These are phyloP conservation scores for Microbotryomycetes sp. DNA, from an alignment of 1,284 basidiomycete species.

Conservation along the genomic window DNA sequence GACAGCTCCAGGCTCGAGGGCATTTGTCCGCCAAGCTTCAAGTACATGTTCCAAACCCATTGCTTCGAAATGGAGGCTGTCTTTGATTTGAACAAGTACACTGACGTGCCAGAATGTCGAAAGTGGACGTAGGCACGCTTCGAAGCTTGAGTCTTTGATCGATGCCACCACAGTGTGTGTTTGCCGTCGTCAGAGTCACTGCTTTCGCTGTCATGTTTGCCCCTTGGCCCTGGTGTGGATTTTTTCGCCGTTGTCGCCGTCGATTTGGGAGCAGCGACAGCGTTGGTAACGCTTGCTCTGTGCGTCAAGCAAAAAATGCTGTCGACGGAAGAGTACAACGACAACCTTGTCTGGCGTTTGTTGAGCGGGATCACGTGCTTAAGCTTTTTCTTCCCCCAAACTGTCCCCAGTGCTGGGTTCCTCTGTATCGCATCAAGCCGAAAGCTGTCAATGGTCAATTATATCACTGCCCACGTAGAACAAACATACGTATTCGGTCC, in stretches of 20 bases:
- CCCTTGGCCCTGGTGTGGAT: too few species aligned
- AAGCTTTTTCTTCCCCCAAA: slow-evolving; percentile 23
- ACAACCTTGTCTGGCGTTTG: slow-evolving; percentile 22
- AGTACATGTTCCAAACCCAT: slow-evolving; percentile 32
- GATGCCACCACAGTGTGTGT: neutral
- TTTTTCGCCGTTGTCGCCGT: neutral
- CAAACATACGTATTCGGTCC: slow-evolving; percentile 24
- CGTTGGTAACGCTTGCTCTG: neutral
- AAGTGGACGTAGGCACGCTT: slow-evolving; percentile 26
- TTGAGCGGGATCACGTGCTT: slow-evolving; percentile 28
- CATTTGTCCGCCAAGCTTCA: slow-evolving; percentile 22
- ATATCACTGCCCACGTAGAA: neutral
- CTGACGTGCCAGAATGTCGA: slow-evolving; percentile 29
- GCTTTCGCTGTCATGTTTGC: neutral
- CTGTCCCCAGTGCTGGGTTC: slow-evolving; percentile 1
- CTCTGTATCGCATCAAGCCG: neutral
- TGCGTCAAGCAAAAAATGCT: slow-evolving; percentile 33
- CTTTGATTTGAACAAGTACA: slow-evolving; percentile 31
- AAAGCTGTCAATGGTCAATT: neutral
- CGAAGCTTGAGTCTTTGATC: slow-evolving; percentile 13
- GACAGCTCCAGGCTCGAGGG: slow-evolving; percentile 25
- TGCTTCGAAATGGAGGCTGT: slow-evolving; percentile 25
- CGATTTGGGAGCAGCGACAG: neutral
- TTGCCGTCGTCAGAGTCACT: neutral
- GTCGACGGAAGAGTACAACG: slow-evolving; percentile 34